phyloP scores from a whole-genome alignment of 495 filamentous ascomycete genomes.

The Margaritispora aquatica region DNA sequence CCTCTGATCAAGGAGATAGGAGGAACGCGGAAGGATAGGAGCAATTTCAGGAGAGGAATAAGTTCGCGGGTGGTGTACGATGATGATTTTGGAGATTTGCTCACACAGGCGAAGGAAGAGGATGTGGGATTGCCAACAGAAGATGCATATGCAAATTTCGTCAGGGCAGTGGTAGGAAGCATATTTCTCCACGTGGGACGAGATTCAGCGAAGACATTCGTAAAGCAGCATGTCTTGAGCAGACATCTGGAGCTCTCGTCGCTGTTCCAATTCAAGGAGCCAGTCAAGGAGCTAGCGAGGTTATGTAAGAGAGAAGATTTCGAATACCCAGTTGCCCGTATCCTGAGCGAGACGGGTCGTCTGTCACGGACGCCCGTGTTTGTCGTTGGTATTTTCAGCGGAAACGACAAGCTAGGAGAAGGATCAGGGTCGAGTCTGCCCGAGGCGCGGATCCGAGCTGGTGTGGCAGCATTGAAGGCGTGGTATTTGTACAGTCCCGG shows the following conservation, averaged over 20 bases:
- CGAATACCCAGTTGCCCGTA: constrained; percentile 76
- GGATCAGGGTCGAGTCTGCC: constrained; percentile 67
- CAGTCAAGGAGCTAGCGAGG: constrained; percentile 69
- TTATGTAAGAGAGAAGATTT: constrained; percentile 87
- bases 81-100: constrained; percentile 66
- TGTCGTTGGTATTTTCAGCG: constrained; percentile 90
- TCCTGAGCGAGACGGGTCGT: constrained; percentile 85
- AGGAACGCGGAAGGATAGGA: constrained; percentile 34
- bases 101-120: constrained; percentile 4
- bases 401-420: constrained; percentile 83
- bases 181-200: constrained; percentile 75
- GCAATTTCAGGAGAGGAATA: constrained; percentile 63
- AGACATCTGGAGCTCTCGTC: constrained; percentile 67
- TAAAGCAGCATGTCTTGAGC: constrained; percentile 72
- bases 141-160: constrained; percentile 56
- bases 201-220: constrained; percentile 68
- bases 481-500: constrained; percentile 94
- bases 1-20: constrained; percentile 25
- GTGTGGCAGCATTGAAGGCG: constrained; percentile 75
- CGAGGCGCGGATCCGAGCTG: constrained; percentile 69
- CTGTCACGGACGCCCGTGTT: constrained; percentile 78
- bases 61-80: constrained; percentile 68
- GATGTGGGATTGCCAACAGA: constrained; percentile 29
- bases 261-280: constrained; percentile 77
- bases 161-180: constrained; percentile 73